Conservation (phyloP, 768 basidiomycete genomes). For the Glaciozyma antarctica region DNA sequence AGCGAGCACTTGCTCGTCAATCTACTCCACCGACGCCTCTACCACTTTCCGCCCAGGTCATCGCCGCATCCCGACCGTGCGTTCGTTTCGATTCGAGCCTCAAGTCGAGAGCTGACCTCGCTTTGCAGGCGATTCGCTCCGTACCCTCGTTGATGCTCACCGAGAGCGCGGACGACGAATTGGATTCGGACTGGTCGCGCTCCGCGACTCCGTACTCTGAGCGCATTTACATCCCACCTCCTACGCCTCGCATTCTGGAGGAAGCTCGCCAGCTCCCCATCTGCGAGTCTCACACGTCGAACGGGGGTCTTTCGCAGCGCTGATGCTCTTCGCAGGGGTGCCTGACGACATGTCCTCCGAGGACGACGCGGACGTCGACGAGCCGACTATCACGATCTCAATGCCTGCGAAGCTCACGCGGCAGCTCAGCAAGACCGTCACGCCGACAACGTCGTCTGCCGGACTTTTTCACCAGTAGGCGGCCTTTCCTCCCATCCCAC, state of each 20-base stretch:
- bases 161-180: constrained; percentile 20
- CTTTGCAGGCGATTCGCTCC: constrained; percentile 18
- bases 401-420: constrained; percentile 2
- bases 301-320: not conserved
- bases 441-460: not conserved
- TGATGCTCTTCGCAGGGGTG: constrained; percentile 6
- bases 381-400: constrained; percentile 23
- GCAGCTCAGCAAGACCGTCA: not conserved
- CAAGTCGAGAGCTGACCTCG: not conserved
- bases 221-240: constrained; percentile 21
- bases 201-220: constrained; percentile 7
- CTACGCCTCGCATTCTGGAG: constrained; percentile 17
- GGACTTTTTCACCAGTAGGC: not conserved
- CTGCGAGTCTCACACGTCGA: not conserved
- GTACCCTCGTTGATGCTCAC: constrained; percentile 19
- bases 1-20: not conserved
- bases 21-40: no score
- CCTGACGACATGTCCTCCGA: not conserved
- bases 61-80: constrained; percentile 22
- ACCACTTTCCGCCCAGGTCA: constrained; percentile 17
- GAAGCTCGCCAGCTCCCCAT: constrained; percentile 14
- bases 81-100: not conserved
- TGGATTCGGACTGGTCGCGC: constrained; percentile 3
- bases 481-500: not conserved
- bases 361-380: constrained; percentile 15